A percentile compares a stretch with the other conserved stretches of the same genome.
Conservation (phyloP, 352 stramenopile genomes). For the Globisporangium rhizosaccharum region DNA sequence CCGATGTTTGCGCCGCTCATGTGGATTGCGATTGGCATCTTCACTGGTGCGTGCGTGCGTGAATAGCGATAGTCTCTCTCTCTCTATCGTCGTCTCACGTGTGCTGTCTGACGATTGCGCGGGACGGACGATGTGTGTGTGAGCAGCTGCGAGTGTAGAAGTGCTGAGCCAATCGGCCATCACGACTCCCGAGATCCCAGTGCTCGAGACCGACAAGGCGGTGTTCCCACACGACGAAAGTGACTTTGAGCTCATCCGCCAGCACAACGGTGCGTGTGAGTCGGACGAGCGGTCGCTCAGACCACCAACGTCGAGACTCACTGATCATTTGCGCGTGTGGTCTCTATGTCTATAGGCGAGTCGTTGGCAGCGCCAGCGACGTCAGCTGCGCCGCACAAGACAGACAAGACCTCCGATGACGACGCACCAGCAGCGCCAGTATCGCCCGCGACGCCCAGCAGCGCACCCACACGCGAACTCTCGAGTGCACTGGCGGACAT, state of each 20-base stretch:
- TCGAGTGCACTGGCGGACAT: slow-evolving; percentile 26
- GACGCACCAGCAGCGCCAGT: not conserved
- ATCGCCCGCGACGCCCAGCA: not conserved
- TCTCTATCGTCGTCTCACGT: not conserved
- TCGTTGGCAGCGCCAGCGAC: not conserved
- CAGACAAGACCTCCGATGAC: not conserved
- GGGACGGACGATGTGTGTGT: not conserved
- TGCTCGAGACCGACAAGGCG: slow-evolving; percentile 47
- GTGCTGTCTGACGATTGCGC: not conserved
- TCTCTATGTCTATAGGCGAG: slow-evolving; percentile 2
- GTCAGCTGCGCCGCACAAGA: not conserved
- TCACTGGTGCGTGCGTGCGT: slow-evolving; percentile 36
- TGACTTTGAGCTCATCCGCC: slow-evolving; percentile 52
- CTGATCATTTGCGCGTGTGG: not conserved
- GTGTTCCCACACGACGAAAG: slow-evolving; percentile 50
- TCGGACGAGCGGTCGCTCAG: not conserved
- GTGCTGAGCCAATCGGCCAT: slow-evolving; percentile 26
- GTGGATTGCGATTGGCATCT: slow-evolving; percentile 76
- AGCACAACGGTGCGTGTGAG: slow-evolving; percentile 27
- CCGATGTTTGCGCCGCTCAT: slow-evolving; percentile 78
- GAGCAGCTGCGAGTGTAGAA: slow-evolving; percentile 43
- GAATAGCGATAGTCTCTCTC: not conserved
- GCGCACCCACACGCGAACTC: slow-evolving; percentile 11
- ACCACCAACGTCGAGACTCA: too few species aligned
- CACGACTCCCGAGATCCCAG: slow-evolving; percentile 20